Conservation (phyloP, 2,329 filamentous ascomycete genomes). For the Ceratocystis smalleyi region DNA sequence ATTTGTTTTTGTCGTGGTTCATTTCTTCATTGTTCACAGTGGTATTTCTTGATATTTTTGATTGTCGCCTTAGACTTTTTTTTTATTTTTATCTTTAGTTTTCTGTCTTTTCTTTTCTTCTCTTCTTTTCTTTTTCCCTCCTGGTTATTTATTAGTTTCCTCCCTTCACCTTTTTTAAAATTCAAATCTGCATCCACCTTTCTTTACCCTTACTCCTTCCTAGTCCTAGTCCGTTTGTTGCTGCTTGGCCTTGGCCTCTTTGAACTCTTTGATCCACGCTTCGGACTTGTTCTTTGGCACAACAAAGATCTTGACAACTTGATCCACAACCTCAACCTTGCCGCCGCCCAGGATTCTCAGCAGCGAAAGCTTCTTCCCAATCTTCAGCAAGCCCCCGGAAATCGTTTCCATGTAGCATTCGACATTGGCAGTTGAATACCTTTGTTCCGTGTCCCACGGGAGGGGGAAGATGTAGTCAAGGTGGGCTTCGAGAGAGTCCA, state of each 20-base stretch:
- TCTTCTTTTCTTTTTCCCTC: neutral
- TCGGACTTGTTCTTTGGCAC: conserved; percentile 55
- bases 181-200: neutral
- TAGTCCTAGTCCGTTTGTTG: conserved; percentile 17
- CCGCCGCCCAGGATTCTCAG: conserved; percentile 59
- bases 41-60: conserved; percentile 4
- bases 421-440: conserved; percentile 51
- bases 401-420: conserved; percentile 83
- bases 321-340: conserved; percentile 76
- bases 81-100: neutral
- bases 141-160: neutral
- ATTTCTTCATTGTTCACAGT: neutral
- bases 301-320: conserved; percentile 66
- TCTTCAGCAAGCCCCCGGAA: conserved; percentile 67
- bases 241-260: conserved; percentile 49
- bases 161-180: conserved; percentile 11
- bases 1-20: neutral
- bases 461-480: conserved; percentile 72
- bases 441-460: conserved; percentile 61
- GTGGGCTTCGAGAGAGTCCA: conserved; percentile 58
- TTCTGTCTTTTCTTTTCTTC: conserved; percentile 4
- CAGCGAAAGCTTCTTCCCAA: conserved; percentile 69
- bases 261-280: conserved; percentile 74
- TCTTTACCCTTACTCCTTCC: neutral
- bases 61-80: neutral